Evolutionary conservation across 768 basidiomycete genomes (phyloP), one percentile per base, ranked within the genome.

Genomic region (Termitomyces titanicus): DNA sequence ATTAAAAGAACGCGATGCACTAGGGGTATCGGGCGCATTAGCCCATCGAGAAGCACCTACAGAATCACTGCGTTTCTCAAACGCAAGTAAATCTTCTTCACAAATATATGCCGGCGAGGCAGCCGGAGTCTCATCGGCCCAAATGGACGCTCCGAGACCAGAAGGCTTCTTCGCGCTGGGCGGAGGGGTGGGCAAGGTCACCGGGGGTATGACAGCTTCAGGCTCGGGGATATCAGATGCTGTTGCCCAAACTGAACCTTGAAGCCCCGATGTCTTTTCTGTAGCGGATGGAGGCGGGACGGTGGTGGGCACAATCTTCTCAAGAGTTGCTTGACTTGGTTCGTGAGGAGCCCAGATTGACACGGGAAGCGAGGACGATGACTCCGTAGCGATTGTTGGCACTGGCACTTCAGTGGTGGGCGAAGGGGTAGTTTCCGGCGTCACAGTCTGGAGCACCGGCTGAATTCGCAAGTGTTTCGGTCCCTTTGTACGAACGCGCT

Each of bases 11-110:
- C 24, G 35, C n/a, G 53, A n/a, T n/a, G 10, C 40, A n/a, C 29
- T 54, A 18, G 53, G 22, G 4, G 38, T 22, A 48, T 48, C 46
- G 17, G 53, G 38, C 22, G 38, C 45, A 9, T 47, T 40, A 15
- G 38, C 53, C 53, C 53, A 54, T 20, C 25, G 43, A 45, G 53
- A 53, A 18, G 53, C 53, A 27, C 53, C 22, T 2, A 38, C 37
- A 33, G 33, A 35, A 5, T 17, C n/a, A 17, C 39, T 53, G 11
- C 35, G 35, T 27, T 13, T 22, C 25, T 49, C 35, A 34, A 22
- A 49, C n/a, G n/a, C 48, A 38, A 38, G 24, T 12, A 49, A 35
- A 18, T 38, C 35, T 13, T 38, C 35, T 18, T 38, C 35, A 38
- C 48, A n/a, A 10, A 49, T 27, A 24, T 6, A 5, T 25, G 33